These are phyloP conservation scores for Malassezia arunalokei DNA, from an alignment of 1,284 basidiomycete genomes.

Conservation along the genomic window DNA sequence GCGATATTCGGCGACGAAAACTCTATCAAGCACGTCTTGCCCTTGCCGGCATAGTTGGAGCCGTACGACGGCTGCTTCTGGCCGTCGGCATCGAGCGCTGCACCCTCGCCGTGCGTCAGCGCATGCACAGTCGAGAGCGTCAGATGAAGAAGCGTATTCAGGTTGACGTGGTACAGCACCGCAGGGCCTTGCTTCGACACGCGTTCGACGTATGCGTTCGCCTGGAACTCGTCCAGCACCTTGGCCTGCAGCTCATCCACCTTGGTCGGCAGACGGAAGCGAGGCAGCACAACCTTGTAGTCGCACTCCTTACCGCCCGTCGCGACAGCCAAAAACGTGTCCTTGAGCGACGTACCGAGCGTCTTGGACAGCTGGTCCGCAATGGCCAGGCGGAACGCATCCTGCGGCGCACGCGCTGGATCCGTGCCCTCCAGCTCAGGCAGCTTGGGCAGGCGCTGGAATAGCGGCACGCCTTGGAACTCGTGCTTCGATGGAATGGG, in stretches of 20 bases:
- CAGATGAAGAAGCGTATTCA: conserved; percentile 58
- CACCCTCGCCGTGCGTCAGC: conserved; percentile 53
- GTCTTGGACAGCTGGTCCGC: conserved; percentile 64
- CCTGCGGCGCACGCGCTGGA: conserved; percentile 60
- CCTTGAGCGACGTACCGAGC: conserved; percentile 50
- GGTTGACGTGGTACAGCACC: conserved; percentile 34
- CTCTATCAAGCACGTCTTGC: conserved; percentile 52
- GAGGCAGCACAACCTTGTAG: conserved; percentile 78
- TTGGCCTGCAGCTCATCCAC: conserved; percentile 64
- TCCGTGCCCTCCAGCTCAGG: conserved; percentile 50
- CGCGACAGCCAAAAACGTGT: conserved; percentile 73
- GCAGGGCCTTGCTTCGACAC: conserved; percentile 34
- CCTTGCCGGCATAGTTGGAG: conserved; percentile 35
- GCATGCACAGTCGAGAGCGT: conserved; percentile 70
- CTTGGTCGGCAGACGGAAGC: conserved; percentile 76
- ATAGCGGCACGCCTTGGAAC: conserved; percentile 48
- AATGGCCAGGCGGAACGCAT: conserved; percentile 72
- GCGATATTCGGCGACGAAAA: conserved; percentile 97
- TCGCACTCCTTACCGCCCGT: conserved; percentile 76
- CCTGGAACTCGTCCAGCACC: conserved; percentile 54
- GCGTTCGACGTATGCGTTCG: conserved; percentile 30
- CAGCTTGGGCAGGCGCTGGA: conserved; percentile 40
- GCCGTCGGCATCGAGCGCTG: conserved; percentile 17
- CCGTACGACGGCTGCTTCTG: conserved; percentile 38
- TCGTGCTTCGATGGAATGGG: conserved; percentile 14